These are phyloP conservation scores for Penicillium sp. DNA, from an alignment of 2,329 filamentous ascomycete genomes.

Conservation along the genomic window DNA sequence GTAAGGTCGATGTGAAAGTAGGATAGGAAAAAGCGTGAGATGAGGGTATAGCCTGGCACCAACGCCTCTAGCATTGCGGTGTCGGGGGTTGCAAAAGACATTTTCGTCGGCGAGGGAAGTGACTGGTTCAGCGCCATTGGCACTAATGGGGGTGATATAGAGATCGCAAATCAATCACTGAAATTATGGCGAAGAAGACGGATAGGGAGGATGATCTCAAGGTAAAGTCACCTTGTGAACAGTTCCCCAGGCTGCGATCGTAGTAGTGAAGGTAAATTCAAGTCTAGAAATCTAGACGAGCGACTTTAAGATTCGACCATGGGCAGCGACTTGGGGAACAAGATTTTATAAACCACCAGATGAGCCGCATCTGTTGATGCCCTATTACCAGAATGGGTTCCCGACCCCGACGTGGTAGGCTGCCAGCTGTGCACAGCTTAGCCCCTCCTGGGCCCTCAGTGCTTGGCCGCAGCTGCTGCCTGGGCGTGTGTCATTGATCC, in stretches of 20 bases:
- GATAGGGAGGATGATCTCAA: neutral
- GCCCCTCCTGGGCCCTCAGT: neutral
- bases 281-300: neutral
- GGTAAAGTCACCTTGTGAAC: neutral
- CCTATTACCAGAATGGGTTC: neutral
- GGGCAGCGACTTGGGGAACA: neutral
- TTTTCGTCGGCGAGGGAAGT: conserved; percentile 8
- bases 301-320: neutral
- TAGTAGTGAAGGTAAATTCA: neutral
- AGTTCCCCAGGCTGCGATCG: neutral
- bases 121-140: conserved; percentile 21
- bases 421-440: neutral
- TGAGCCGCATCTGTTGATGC: neutral
- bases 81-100: conserved; percentile 20
- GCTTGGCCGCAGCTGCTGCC: neutral
- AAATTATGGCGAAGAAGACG: neutral
- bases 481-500: neutral
- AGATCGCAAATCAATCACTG: neutral
- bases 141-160: too few relatives aligned
- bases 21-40: conserved; percentile 53
- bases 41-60: conserved; percentile 63
- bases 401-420: neutral
- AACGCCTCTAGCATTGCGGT: conserved; percentile 55
- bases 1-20: conserved; percentile 63
- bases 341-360: neutral